Evolutionary conservation across 2,329 filamentous ascomycete species (phyloP).

Genomic region (Ceratocystis harringtonii): DNA sequence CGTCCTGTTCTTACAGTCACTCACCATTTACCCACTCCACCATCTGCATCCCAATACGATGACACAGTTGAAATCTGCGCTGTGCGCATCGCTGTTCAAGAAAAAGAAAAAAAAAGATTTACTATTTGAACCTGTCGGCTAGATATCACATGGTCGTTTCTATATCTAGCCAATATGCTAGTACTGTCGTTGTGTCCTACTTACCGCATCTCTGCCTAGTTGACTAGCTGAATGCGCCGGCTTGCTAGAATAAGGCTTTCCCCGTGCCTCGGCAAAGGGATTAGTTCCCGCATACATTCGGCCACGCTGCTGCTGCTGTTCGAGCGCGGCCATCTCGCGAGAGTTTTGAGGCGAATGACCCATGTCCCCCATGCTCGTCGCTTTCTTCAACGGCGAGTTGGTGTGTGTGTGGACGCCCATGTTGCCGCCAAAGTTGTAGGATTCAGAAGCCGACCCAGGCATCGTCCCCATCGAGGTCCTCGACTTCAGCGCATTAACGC

Average conservation of each 20-base stretch:
- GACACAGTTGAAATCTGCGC: too few species aligned
- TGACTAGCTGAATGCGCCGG: too few species aligned
- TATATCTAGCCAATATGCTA: too few species aligned
- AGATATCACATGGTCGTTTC: too few species aligned
- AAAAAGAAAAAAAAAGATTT: too few species aligned
- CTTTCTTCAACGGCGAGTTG: constrained; percentile 71
- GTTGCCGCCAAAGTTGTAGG: constrained; percentile 46
- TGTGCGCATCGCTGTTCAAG: too few species aligned
- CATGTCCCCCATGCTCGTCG: constrained; percentile 45
- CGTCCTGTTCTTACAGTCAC: too few species aligned
- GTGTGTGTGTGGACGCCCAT: constrained; percentile 68
- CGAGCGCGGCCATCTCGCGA: constrained; percentile 44
- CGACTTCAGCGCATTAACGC: background rate
- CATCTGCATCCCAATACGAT: too few species aligned
- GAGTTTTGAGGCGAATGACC: constrained; percentile 40
- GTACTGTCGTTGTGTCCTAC: too few species aligned
- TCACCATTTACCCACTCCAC: too few species aligned
- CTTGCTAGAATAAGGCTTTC: background rate
- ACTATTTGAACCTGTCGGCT: too few species aligned
- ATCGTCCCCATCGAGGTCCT: constrained; percentile 3
- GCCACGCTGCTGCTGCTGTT: constrained; percentile 28
- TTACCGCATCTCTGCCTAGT: too few species aligned
- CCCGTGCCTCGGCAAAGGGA: constrained; percentile 8
- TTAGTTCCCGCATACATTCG: background rate
- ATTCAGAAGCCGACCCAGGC: constrained; percentile 17